Conservation (phyloP, 1,284 basidiomycete genomes). For the Puccinia novopanici region DNA sequence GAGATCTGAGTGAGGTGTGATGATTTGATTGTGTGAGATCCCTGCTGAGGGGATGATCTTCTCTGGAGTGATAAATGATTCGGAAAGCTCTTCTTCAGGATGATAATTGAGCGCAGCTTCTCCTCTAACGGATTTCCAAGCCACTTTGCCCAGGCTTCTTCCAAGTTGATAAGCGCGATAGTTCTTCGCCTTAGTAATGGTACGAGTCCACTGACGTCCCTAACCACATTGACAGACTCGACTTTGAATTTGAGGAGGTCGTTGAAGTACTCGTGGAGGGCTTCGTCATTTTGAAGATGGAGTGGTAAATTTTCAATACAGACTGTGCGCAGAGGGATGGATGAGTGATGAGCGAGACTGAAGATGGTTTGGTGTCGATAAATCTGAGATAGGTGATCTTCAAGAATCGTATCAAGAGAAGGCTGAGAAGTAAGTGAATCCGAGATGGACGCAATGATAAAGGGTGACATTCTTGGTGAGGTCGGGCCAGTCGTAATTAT, state of each 20-base stretch:
- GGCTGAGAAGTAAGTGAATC: constrained; percentile 57
- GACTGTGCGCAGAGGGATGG: constrained; percentile 57
- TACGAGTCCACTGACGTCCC: constrained; percentile 55
- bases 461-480: constrained; percentile 51
- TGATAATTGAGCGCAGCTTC: constrained; percentile 24
- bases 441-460: constrained; percentile 58
- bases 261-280: constrained; percentile 57
- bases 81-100: constrained; percentile 27
- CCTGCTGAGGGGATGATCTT: constrained; percentile 1
- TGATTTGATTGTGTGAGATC: not conserved
- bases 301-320: constrained; percentile 57
- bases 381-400: constrained; percentile 57
- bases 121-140: constrained; percentile 33
- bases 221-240: constrained; percentile 56
- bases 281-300: constrained; percentile 56
- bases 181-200: constrained; percentile 54
- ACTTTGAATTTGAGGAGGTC: constrained; percentile 52
- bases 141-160: constrained; percentile 52
- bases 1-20: not conserved
- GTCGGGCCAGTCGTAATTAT: constrained; percentile 13
- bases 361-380: constrained; percentile 56
- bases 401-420: constrained; percentile 56
- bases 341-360: constrained; percentile 56
- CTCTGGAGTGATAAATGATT: constrained; percentile 19
- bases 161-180: constrained; percentile 54